Percentiles rank a stretch among this genome's conserved stretches.
These are phyloP conservation scores for Meyerozyma sp. DNA, from an alignment of 1,139 yeast genomes.

Conservation along the genomic window DNA sequence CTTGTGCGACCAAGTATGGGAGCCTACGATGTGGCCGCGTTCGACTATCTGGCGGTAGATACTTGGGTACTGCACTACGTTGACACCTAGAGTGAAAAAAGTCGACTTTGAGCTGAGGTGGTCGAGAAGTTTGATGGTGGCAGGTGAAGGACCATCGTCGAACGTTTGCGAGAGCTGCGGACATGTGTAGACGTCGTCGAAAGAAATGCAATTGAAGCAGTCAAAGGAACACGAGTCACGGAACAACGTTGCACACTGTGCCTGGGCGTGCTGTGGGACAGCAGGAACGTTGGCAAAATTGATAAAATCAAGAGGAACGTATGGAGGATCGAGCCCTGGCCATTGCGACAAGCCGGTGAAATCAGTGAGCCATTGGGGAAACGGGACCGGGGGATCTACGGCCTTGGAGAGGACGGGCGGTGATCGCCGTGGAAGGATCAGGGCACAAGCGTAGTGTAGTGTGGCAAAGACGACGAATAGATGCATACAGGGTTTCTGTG, in stretches of 20 bases:
- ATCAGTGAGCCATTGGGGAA: conserved; percentile 75
- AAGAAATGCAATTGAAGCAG: conserved; percentile 73
- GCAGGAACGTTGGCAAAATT: conserved; percentile 48
- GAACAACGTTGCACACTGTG: conserved; percentile 49
- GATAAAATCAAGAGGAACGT: conserved; percentile 71
- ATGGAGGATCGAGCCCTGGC: conserved; percentile 88
- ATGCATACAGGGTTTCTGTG: not conserved
- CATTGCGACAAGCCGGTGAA: conserved; percentile 70
- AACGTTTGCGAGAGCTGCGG: conserved; percentile 76
- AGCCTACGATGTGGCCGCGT: conserved; percentile 74
- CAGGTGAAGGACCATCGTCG: conserved; percentile 89
- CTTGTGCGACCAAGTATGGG: conserved; percentile 93
- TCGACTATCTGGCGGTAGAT: conserved; percentile 53
- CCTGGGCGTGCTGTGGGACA: conserved; percentile 49
- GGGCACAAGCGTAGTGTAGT: not conserved
- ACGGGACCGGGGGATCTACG: conserved; percentile 28
- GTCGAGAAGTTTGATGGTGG: conserved; percentile 55
- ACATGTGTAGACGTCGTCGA: conserved; percentile 75
- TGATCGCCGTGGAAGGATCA: not conserved
- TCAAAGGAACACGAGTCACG: conserved; percentile 71
- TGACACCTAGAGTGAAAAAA: conserved; percentile 80
- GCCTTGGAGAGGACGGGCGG: not conserved
- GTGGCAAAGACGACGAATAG: not conserved
- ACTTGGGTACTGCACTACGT: conserved; percentile 72
- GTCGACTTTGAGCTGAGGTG: conserved; percentile 54